phyloP scores from a whole-genome alignment of 1,284 basidiomycete genomes.

The Sanghuangporus baumii region DNA sequence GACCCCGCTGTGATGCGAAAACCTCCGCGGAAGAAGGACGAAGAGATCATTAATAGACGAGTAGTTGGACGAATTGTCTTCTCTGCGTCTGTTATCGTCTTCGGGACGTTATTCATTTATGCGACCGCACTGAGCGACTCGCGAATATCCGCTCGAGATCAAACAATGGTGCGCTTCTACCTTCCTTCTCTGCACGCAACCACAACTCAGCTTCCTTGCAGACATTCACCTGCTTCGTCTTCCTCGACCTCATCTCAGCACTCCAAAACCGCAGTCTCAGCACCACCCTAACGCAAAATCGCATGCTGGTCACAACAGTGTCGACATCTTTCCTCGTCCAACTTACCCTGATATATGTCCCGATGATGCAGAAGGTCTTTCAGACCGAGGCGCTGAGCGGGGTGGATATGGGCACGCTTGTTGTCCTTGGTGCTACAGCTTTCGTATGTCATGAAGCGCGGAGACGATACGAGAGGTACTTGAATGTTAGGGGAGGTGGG shows the following conservation, averaged over 20 bases:
- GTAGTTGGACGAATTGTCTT: slow-evolving; percentile 82
- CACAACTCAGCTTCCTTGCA: slow-evolving; percentile 27
- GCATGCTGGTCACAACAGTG: slow-evolving; percentile 86
- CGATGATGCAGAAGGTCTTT: slow-evolving; percentile 88
- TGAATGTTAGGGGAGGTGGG: slow-evolving; percentile 25
- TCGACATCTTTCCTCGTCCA: slow-evolving; percentile 80
- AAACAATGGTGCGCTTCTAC: slow-evolving; percentile 76
- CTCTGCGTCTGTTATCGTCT: slow-evolving; percentile 85
- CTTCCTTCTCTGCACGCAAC: background rate
- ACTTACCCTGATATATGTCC: slow-evolving; percentile 84
- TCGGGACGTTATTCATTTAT: slow-evolving; percentile 88
- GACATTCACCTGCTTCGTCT: slow-evolving; percentile 97
- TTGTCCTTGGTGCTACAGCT: slow-evolving; percentile 66
- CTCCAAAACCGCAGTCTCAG: slow-evolving; percentile 90
- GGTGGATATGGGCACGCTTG: slow-evolving; percentile 68
- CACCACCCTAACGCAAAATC: slow-evolving; percentile 75
- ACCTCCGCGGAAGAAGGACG: slow-evolving; percentile 86
- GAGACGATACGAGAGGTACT: slow-evolving; percentile 67
- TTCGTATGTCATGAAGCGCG: slow-evolving; percentile 78
- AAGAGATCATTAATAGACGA: slow-evolving; percentile 74
- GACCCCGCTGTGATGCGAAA: slow-evolving; percentile 86
- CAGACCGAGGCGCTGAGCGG: slow-evolving; percentile 79
- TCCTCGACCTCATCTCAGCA: slow-evolving; percentile 93
- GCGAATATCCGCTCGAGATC: slow-evolving; percentile 76
- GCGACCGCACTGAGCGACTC: slow-evolving; percentile 76